A percentile compares a stretch with the other conserved stretches of the same genome.
These are phyloP conservation scores for Sphagnum magellanicum DNA, from an alignment of 228 moss, liverwort and hornwort species.

Conservation along the genomic window DNA sequence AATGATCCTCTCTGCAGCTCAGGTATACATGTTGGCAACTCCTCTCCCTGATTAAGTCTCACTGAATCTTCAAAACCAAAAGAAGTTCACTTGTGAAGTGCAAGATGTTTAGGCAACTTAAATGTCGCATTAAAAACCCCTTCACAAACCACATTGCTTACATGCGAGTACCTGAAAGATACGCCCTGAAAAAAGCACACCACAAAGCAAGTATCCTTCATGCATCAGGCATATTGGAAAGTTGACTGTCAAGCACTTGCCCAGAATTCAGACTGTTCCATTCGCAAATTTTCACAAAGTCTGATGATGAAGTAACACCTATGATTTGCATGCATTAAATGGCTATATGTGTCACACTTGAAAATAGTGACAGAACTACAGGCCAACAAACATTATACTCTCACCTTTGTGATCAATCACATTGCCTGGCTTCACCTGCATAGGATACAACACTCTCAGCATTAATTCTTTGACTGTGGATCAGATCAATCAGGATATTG, in stretches of 20 bases:
- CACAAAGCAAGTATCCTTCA: conserved; percentile 6
- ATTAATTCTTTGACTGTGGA: neutral
- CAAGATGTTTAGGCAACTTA: neutral
- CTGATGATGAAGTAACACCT: neutral
- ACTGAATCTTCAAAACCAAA: conserved; percentile 2
- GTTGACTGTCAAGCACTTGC: too few relatives aligned
- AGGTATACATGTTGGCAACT: too few relatives aligned
- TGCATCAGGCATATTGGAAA: too few relatives aligned
- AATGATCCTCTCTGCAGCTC: neutral
- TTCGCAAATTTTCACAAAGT: conserved; percentile 12
- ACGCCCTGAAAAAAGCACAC: conserved; percentile 30
- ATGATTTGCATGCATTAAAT: neutral
- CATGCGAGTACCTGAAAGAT: conserved; percentile 30
- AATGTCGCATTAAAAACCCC: neutral
- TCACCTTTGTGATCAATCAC: conserved; percentile 95
- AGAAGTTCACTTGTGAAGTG: neutral
- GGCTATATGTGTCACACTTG: too few relatives aligned
- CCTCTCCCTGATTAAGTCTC: neutral
- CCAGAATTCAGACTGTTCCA: neutral
- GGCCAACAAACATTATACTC: conserved; percentile 5
- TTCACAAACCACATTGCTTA: neutral
- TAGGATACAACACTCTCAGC: neutral
- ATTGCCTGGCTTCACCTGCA: conserved; percentile 88
- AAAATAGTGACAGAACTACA: neutral
- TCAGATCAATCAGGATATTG: conserved; percentile 6